Conservation (phyloP, 495 filamentous ascomycete species). For the Talaromyces proteolyticus region DNA sequence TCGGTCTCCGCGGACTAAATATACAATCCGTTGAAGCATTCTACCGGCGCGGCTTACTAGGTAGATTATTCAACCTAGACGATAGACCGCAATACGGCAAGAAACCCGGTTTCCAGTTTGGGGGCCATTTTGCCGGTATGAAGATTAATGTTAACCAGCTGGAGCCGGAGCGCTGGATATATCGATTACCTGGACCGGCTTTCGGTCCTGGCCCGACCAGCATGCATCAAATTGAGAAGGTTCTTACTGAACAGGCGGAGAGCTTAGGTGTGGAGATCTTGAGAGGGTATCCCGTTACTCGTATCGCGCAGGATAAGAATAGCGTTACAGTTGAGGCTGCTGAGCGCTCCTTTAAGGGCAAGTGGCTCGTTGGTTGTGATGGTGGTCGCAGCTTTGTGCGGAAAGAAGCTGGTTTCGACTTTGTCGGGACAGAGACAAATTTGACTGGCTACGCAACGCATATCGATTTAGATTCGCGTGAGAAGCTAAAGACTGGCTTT, state of each 20-base stretch:
- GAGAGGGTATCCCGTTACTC: conserved; percentile 13
- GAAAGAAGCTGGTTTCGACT: conserved; percentile 12
- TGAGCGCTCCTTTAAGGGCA: conserved; percentile 5
- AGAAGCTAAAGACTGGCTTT: conserved; percentile 18
- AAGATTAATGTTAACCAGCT: conserved; percentile 17
- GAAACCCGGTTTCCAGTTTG: conserved; percentile 12
- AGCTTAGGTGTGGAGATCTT: conserved; percentile 19
- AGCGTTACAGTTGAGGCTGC: conserved; percentile 4
- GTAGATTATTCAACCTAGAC: conserved; percentile 8
- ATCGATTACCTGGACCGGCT: conserved; percentile 15
- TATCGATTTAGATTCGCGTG: conserved; percentile 11
- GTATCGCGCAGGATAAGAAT: conserved; percentile 3
- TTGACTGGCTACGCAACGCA: conserved; percentile 14
- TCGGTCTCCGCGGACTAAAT: conserved; percentile 21
- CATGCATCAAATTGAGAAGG: conserved; percentile 12
- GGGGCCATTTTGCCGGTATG: conserved; percentile 25
- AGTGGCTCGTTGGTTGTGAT: conserved; percentile 18
- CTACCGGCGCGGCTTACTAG: conserved; percentile 25
- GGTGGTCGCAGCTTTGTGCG: conserved; percentile 17
- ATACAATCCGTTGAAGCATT: conserved; percentile 20
- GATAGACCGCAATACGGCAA: neutral
- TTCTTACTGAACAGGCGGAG: conserved; percentile 15
- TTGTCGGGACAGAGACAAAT: conserved; percentile 14
- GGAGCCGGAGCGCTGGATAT: conserved; percentile 17
- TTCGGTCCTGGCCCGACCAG: conserved; percentile 6